These are phyloP conservation scores for Megacollybia marginata DNA, from an alignment of 768 basidiomycete genomes.

Conservation along the genomic window DNA sequence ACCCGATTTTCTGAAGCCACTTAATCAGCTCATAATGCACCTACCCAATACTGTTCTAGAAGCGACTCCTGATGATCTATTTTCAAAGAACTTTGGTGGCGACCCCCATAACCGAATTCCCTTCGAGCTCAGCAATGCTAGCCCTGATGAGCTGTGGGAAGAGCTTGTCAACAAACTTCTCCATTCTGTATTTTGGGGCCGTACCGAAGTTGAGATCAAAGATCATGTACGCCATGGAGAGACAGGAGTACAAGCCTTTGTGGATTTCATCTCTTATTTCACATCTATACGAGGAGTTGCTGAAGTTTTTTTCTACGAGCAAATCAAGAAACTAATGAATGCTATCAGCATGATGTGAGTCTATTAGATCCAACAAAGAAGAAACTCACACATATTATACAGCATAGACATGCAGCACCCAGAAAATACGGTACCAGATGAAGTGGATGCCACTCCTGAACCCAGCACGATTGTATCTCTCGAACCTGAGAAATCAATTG, in stretches of 20 bases:
- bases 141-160: conserved; percentile 19
- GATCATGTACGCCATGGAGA: conserved; percentile 9
- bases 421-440: neutral
- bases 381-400: neutral
- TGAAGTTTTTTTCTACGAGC: conserved; percentile 17
- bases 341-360: conserved; percentile 6
- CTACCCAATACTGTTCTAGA: conserved; percentile 4
- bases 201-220: conserved; percentile 8
- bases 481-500: neutral
- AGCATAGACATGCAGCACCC: neutral
- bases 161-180: too few relatives aligned
- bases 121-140: neutral
- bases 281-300: conserved; percentile 11
- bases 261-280: conserved; percentile 14
- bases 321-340: conserved; percentile 12
- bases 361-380: neutral
- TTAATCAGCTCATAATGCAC: neutral
- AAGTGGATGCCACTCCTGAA: neutral
- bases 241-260: conserved; percentile 14
- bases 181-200: conserved; percentile 15
- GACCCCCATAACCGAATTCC: conserved; percentile 6
- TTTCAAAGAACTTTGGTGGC: conserved; percentile 7
- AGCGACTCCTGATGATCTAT: conserved; percentile 3
- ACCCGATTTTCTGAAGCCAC: neutral
- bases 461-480: neutral